Percentiles rank a stretch among this genome's conserved stretches.
Conservation (phyloP, 2,329 filamentous ascomycete species). For the Trichoderma atroviride region DNA sequence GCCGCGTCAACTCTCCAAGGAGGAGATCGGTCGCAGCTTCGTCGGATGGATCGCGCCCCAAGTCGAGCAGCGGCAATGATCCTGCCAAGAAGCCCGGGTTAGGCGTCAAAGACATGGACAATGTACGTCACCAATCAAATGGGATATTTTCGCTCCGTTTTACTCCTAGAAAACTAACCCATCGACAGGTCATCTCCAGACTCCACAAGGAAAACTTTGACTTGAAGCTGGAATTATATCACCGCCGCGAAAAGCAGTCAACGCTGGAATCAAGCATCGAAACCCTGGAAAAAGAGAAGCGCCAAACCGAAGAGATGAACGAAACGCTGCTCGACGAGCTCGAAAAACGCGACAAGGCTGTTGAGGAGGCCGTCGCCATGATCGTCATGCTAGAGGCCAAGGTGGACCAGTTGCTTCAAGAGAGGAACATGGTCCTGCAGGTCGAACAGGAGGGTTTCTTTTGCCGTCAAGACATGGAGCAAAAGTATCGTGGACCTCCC, state of each 20-base stretch:
- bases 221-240: conserved; percentile 72
- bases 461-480: conserved; percentile 38
- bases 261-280: conserved; percentile 61
- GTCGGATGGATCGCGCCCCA: conserved; percentile 41
- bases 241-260: conserved; percentile 66
- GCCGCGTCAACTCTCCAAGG: conserved; percentile 45
- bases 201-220: conserved; percentile 78
- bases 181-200: conserved; percentile 61
- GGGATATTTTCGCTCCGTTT: neutral
- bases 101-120: conserved; percentile 69
- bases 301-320: conserved; percentile 60
- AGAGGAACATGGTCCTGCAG: conserved; percentile 56
- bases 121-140: conserved; percentile 46
- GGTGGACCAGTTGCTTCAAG: conserved; percentile 55
- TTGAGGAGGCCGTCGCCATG: conserved; percentile 70
- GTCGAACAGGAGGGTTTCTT: conserved; percentile 50
- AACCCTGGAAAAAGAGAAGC: conserved; percentile 55
- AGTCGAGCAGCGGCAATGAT: conserved; percentile 48
- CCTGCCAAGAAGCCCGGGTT: conserved; percentile 54
- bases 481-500: conserved; percentile 31
- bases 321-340: conserved; percentile 61
- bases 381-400: conserved; percentile 67
- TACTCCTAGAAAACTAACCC: conserved; percentile 3
- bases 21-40: conserved; percentile 40
- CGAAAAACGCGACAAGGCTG: conserved; percentile 69